Base-by-base conservation (phyloP, 176 grass and related monocot species). In the Coix lacrymajobi region DNA sequence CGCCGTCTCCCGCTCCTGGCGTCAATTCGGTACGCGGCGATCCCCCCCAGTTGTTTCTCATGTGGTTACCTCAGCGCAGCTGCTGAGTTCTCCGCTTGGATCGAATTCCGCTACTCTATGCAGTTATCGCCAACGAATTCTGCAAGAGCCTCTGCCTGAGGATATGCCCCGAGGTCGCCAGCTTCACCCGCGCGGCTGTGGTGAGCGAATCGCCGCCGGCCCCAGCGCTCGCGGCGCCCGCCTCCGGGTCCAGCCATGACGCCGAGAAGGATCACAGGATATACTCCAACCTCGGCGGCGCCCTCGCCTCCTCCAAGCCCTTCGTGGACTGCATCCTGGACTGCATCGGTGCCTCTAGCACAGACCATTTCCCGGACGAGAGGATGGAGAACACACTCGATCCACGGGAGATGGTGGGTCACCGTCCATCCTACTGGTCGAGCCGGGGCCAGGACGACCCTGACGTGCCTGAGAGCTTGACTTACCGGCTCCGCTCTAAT, bases 361-460 rank as follows among this genome's bases (percentile, higher is more conserved):
- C 92, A 40, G 96, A 98, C 84, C 84, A 85, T 76, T 98, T 91
- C 83, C 90, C 90, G 9, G 76, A 76, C 43, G 90, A 95, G 79
- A 90, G 81, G 79, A 95, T 98, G 6, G 84, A 81, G 66, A 88
- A 98, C 85, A 98, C 95, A 14, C 86, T 98, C 14, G 75, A 91
- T n/a, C 81, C 84, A 11, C 64, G 17, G 9, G 90, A 93, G 1
- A 13, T 22, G 66, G 67, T 88, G 8, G 74, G 79, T 4, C 7
- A n/a, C 51, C 82, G 76, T 3, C 34, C 84, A 1, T 98, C 95
- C 32, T 98, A 98, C 82, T 98, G 96, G 96, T 98, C 96, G 7
- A 98, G 92, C 88, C 66, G 82, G 25, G 95, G 90, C 0, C 74
- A 91, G 38, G 56, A 13, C 36, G 82, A 93, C 37, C 79, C 83